phyloP scores from a whole-genome alignment of 2,329 filamentous ascomycete genomes.

The Colletotrichum sp. region DNA sequence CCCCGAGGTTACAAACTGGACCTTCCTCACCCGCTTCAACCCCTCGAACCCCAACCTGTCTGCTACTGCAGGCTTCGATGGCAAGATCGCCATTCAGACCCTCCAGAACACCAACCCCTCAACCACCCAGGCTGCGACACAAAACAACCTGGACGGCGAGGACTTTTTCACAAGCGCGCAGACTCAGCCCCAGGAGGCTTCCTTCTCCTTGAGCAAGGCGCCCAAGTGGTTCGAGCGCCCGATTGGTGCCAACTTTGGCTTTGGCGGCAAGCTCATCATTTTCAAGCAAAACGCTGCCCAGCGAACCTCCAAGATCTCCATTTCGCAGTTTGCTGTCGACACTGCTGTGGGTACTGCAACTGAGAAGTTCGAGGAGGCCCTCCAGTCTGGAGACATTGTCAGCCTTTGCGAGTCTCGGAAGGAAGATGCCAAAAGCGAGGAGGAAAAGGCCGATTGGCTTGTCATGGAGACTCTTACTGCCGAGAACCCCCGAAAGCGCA shows the following conservation, averaged over 20 bases:
- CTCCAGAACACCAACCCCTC: conserved; percentile 91
- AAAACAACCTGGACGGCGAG: conserved; percentile 81
- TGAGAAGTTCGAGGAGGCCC: conserved; percentile 83
- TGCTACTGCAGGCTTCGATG: conserved; percentile 95
- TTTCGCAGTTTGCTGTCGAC: conserved; percentile 89
- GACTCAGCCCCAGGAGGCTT: conserved; percentile 86
- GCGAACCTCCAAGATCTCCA: conserved; percentile 76
- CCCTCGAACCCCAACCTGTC: conserved; percentile 91
- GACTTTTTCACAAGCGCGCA: conserved; percentile 97
- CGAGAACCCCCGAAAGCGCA: conserved; percentile 82
- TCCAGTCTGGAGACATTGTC: conserved; percentile 78
- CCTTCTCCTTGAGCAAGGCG: conserved; percentile 84
- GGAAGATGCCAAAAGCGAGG: conserved; percentile 76
- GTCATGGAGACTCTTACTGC: conserved; percentile 89
- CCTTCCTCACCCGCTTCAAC: conserved; percentile 93
- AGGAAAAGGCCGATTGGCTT: conserved; percentile 95
- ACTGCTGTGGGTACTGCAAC: conserved; percentile 83
- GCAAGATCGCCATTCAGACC: conserved; percentile 92
- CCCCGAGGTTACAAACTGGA: conserved; percentile 99
- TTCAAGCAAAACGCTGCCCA: conserved; percentile 67
- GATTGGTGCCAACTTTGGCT: conserved; percentile 88
- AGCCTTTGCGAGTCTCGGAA: conserved; percentile 83
- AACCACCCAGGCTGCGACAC: conserved; percentile 68
- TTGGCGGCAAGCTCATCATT: conserved; percentile 88
- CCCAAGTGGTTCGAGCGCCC: conserved; percentile 92